Evolutionary conservation across 1,284 basidiomycete genomes (phyloP).

Genomic region (Cryptococcus deneoformans): DNA sequence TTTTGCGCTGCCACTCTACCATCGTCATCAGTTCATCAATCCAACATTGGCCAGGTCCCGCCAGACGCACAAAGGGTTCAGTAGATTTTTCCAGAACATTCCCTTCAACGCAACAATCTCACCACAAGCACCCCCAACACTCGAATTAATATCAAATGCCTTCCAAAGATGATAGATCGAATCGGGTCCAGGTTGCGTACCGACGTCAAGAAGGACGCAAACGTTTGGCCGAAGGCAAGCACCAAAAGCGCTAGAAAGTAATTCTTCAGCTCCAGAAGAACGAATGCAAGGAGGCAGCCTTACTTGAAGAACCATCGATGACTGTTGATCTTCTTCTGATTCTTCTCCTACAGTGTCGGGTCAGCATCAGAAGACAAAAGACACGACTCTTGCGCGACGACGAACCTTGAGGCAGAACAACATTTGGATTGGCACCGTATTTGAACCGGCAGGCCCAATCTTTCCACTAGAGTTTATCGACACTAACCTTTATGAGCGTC

Average conservation of each 20-base stretch:
- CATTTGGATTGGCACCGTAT: constrained; percentile 82
- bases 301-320: constrained; percentile 89
- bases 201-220: constrained; percentile 90
- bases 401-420: constrained; percentile 93
- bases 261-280: background rate
- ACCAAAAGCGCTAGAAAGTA: background rate
- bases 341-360: constrained; percentile 31
- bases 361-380: background rate
- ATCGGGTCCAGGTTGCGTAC: constrained; percentile 84
- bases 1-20: constrained; percentile 16
- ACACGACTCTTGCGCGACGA: background rate
- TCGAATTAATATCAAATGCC: constrained; percentile 92
- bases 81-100: constrained; percentile 67
- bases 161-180: constrained; percentile 97
- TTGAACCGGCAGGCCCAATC: constrained; percentile 65
- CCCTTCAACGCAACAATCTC: constrained; percentile 93
- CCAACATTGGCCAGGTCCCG: constrained; percentile 45
- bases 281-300: constrained; percentile 1
- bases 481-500: constrained; percentile 47
- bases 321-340: constrained; percentile 68
- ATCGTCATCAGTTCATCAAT: constrained; percentile 37
- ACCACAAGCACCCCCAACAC: constrained; percentile 95
- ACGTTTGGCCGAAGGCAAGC: constrained; percentile 68
- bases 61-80: constrained; percentile 67
- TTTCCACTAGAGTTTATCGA: constrained; percentile 76